Percentiles rank a stretch among this genome's conserved stretches.
Conservation (phyloP, 306 rosid species). For the Malus orientalis region DNA sequence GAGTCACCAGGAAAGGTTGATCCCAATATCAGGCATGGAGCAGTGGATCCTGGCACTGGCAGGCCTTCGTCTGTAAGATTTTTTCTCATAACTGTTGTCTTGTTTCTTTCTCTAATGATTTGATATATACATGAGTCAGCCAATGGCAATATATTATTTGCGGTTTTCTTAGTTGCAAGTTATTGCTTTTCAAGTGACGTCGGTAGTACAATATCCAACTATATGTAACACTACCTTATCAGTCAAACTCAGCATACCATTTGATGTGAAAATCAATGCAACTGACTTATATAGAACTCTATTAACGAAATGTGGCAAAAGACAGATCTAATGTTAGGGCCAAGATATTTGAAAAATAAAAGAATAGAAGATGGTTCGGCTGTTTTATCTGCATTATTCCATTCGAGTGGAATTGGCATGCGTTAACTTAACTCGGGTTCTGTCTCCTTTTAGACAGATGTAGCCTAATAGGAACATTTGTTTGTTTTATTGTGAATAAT, state of each 20-base stretch:
- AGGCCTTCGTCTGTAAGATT: slow-evolving; percentile 71
- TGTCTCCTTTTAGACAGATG: neutral
- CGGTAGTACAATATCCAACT: neutral
- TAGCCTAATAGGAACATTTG: neutral
- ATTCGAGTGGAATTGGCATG: neutral
- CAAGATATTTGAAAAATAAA: neutral
- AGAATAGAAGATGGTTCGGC: neutral
- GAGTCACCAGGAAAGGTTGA: slow-evolving; percentile 85
- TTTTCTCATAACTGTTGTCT: slow-evolving; percentile 6
- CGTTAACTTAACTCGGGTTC: neutral
- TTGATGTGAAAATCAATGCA: slow-evolving; percentile 7
- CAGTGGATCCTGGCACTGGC: slow-evolving; percentile 53
- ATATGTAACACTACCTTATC: neutral
- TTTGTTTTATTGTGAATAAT: neutral
- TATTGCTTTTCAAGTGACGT: slow-evolving; percentile 10
- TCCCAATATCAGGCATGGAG: slow-evolving; percentile 45
- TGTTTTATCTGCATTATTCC: neutral
- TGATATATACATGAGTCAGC: neutral
- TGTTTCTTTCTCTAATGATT: neutral
- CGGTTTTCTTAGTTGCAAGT: neutral
- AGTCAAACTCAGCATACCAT: neutral
- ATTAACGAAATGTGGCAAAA: neutral
- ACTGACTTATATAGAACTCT: neutral
- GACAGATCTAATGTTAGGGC: neutral
- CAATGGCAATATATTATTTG: slow-evolving; percentile 9